Base-by-base conservation (phyloP, 2,329 filamentous ascomycete genomes). In the Penicillium oxalicum region DNA sequence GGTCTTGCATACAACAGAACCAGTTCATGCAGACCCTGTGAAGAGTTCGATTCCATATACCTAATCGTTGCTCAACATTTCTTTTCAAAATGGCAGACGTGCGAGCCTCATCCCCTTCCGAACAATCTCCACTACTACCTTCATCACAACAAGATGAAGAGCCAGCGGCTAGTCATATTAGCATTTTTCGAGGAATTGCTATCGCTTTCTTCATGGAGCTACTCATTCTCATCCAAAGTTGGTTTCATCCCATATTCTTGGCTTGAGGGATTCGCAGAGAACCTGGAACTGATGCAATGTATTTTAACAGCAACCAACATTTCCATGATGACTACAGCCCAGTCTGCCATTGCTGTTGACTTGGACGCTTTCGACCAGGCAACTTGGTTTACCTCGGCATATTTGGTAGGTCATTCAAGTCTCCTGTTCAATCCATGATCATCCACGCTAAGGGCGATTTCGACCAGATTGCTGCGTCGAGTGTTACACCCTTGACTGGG, bases 311-410 rank as follows among this genome's bases (percentile, higher is more conserved):
- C 77, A 12, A 77, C 79, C 53, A 93, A 93, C 61, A 88, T 91
- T 70, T 88, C 84, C 9, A 83, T 88, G 57, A 83, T 94, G 63
- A 87, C 87, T 5, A 91, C 89, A 48, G 87, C 86, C 1, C 88
- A 93, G 69, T 87, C 84, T 6, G 76, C 76, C 43, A 88, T 94
- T 55, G 87, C 88, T 2, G 78, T 77, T 6, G 87, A 91, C 55
- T 74, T 94, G 2, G 76, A 87, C 67, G 81, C 86, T 1, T 90
- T 88, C 60, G 81, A 83, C 48, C 74, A 82, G 47, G 83, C 82
- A 33, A 86, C 82, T 66, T 94, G 88, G 88, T 89, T 93, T 64
- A 89, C 86, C 6, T 88, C 86, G 29, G 77, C 84, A 2, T 94
- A 88, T 63, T 75, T 93, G 65, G 72, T 75, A 64, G 29, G 8